Evolutionary conservation across 2,329 filamentous ascomycete genomes (phyloP), one percentile per base, ranked within the genome.

Genomic region (Didymella arachidicola): DNA sequence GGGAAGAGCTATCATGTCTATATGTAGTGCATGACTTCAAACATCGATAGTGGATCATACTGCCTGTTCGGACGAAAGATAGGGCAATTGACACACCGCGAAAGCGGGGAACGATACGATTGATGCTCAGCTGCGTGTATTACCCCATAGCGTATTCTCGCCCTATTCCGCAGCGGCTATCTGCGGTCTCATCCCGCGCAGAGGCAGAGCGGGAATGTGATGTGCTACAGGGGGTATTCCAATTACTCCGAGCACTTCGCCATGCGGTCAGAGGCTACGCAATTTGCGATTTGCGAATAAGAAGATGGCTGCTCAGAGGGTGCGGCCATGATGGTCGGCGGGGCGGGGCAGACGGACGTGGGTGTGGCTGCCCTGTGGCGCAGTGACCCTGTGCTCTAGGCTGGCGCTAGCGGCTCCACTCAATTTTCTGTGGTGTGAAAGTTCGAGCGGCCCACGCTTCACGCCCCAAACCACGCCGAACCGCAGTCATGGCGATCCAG

Each of bases 401-500:
- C 4, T 14, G 3, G 53, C 39, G 22, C 22, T 43, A 27, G 45
- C 29, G 45, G 45, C 30, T 26, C 58, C 41, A 32, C 43, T 45
- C 11, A 44, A 39, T 48, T 53, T 48, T 49, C 44, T 26, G 44
- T 36, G 36, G 38, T 56, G 30, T 67, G 64, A 63, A 56, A 44
- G 54, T 53, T 46, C 54, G 61, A 53, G 30, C 58, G 59, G 57
- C 34, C 38, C 22, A 25, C 48, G 39, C 51, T 43, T 45, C 60
- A 58, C 62, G 38, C 51, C 51, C 44, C 50, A 43, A 63, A 59
- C 65, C 60, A 62, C 64, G 60, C 59, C 59, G 46, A 53, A 32
- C 62, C 60, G 65, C 69, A 71, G 64, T 66, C 57, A 98, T 98
- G 95, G 93, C 92, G 73, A 94, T 98, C 73, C 92, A 98, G 76